These are phyloP conservation scores for Pichia eremophila DNA, from an alignment of 805 yeast species.

Conservation along the genomic window DNA sequence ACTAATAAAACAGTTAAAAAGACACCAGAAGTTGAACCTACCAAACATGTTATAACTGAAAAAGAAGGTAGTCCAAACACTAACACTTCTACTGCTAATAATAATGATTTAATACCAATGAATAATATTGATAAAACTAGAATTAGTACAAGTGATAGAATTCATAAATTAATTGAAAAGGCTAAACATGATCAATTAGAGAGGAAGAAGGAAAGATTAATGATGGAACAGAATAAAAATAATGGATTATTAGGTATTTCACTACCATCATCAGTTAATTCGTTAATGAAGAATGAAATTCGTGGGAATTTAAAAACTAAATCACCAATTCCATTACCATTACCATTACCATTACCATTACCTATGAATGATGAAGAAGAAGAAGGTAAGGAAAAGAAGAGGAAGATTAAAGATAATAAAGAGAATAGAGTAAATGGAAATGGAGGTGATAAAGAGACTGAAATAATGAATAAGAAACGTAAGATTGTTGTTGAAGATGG, in stretches of 20 bases:
- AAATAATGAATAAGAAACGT: background rate
- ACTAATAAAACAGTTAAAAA: too few species aligned
- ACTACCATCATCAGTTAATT: background rate
- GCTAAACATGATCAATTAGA: background rate
- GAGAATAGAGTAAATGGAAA: background rate
- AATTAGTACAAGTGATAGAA: conserved; percentile 1
- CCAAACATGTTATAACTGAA: too few species aligned
- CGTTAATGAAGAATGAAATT: background rate
- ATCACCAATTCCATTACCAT: background rate
- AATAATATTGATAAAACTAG: background rate
- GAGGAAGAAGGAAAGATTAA: background rate
- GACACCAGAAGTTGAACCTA: too few species aligned
- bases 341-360: too few species aligned
- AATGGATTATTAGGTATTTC: conserved; percentile 4
- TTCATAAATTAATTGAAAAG: conserved; percentile 4
- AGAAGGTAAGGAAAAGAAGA: background rate
- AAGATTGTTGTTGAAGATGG: background rate
- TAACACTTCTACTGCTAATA: too few species aligned
- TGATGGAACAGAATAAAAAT: background rate
- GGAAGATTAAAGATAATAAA: background rate
- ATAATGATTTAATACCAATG: too few species aligned
- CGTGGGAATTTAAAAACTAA: background rate
- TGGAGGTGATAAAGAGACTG: background rate
- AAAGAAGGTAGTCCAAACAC: too few species aligned
- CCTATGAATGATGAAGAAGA: background rate